phyloP scores from a whole-genome alignment of 164 flowering plant species.

The Hamamelis virginiana region DNA sequence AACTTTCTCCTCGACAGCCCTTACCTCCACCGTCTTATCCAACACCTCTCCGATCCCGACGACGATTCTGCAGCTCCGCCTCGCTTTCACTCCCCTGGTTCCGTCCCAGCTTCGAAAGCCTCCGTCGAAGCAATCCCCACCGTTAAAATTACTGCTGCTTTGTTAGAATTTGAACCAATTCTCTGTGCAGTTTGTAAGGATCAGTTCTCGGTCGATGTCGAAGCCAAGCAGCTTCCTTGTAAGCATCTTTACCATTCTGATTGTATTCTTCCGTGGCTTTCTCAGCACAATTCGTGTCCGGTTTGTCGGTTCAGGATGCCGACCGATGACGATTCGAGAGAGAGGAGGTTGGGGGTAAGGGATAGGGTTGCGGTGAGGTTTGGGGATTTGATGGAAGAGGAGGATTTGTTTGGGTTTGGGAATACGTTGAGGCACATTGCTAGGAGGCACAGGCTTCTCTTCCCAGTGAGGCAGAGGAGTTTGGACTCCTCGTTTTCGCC shows the following conservation, averaged over 20 bases:
- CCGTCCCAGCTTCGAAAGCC: constrained; percentile 35
- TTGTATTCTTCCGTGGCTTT: constrained; percentile 73
- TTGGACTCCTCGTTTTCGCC: background rate
- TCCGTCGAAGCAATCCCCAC: constrained; percentile 46
- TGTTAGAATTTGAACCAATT: constrained; percentile 21
- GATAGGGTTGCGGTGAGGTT: constrained; percentile 21
- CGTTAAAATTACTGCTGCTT: constrained; percentile 35
- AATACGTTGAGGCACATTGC: constrained; percentile 41
- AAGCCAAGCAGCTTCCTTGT: constrained; percentile 67
- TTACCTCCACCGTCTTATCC: constrained; percentile 43
- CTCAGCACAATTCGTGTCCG: constrained; percentile 59
- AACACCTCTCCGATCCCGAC: constrained; percentile 37
- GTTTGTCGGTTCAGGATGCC: constrained; percentile 53
- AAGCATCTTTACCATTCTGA: constrained; percentile 59
- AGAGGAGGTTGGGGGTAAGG: constrained; percentile 2
- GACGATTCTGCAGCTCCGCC: background rate
- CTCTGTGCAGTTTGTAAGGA: constrained; percentile 71
- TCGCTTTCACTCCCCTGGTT: constrained; percentile 9
- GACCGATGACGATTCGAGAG: constrained; percentile 17
- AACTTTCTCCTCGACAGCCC: constrained; percentile 38
- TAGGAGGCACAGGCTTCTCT: constrained; percentile 35
- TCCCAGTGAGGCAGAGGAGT: constrained; percentile 11
- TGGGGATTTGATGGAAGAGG: constrained; percentile 40
- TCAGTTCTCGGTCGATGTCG: constrained; percentile 39
- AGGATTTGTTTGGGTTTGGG: constrained; percentile 33